phyloP scores from a whole-genome alignment of 768 basidiomycete genomes.

The Suillus ampliporus region DNA sequence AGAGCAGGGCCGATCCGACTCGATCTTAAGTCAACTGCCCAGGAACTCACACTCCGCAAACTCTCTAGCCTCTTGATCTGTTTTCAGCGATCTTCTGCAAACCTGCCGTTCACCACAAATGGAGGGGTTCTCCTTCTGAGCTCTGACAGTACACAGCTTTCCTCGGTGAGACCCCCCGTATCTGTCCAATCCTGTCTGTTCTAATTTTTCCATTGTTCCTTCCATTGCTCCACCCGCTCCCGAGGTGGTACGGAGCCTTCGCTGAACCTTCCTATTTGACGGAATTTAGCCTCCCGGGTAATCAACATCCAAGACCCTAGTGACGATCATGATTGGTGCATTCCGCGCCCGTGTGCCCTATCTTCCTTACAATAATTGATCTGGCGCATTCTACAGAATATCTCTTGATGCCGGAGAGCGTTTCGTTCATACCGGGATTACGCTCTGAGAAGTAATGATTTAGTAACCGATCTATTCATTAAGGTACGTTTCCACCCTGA shows the following conservation, averaged over 20 bases:
- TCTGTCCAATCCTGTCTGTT: conserved; percentile 21
- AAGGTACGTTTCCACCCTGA: conserved; percentile 44
- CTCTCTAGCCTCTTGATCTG: conserved; percentile 27
- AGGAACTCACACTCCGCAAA: conserved; percentile 32
- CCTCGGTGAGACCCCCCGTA: conserved; percentile 17
- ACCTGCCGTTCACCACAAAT: conserved; percentile 15
- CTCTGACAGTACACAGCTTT: conserved; percentile 25
- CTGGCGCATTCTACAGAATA: conserved; percentile 30
- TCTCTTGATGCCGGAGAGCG: conserved; percentile 37
- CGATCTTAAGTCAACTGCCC: conserved; percentile 42
- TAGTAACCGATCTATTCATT: conserved; percentile 43
- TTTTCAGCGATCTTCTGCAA: conserved; percentile 16
- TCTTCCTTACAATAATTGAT: conserved; percentile 30
- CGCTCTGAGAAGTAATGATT: conserved; percentile 44
- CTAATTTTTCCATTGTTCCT: conserved; percentile 23
- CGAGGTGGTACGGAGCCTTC: conserved; percentile 13
- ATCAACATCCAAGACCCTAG: conserved; percentile 20
- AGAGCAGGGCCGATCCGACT: conserved; percentile 44
- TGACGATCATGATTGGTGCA: conserved; percentile 7
- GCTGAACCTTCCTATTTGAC: too few species aligned
- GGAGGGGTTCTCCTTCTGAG: conserved; percentile 15
- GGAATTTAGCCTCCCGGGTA: conserved; percentile 30
- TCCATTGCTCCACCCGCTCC: conserved; percentile 18
- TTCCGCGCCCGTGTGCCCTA: conserved; percentile 26
- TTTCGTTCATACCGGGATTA: conserved; percentile 40